Evolutionary conservation across 352 stramenopile genomes (phyloP).

Genomic region (Phytophthora capsici): DNA sequence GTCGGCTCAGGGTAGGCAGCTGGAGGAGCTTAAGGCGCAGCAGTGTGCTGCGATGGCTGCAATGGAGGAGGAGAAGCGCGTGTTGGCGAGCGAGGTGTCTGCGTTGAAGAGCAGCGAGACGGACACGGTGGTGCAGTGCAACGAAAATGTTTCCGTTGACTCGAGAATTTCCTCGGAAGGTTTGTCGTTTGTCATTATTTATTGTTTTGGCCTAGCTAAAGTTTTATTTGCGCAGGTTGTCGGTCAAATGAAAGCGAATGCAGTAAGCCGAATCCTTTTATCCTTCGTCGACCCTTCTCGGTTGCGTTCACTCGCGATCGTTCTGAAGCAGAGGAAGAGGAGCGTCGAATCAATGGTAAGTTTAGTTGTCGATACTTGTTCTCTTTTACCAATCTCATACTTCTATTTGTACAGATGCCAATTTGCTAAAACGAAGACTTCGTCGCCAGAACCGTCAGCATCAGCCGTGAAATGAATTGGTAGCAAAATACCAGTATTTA

Average conservation of each 20-base stretch:
- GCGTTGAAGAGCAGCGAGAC: constrained; percentile 22
- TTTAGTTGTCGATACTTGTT: background rate
- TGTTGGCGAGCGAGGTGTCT: constrained; percentile 29
- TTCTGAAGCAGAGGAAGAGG: constrained; percentile 39
- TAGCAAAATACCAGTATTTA: background rate
- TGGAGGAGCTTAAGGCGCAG: constrained; percentile 13
- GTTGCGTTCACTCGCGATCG: constrained; percentile 36
- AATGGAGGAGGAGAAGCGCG: constrained; percentile 34
- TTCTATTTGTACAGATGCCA: constrained; percentile 35
- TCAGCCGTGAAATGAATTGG: constrained; percentile 1
- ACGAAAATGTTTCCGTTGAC: too few relatives aligned
- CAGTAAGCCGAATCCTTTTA: background rate
- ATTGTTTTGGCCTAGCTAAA: background rate
- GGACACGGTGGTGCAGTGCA: constrained; percentile 14
- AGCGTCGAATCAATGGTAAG: constrained; percentile 45
- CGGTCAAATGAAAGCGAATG: background rate
- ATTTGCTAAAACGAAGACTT: constrained; percentile 45
- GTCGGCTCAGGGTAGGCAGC: constrained; percentile 12
- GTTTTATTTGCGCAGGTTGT: background rate
- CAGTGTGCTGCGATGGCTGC: constrained; percentile 21
- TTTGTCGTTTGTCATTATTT: too few relatives aligned
- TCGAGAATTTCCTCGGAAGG: too few relatives aligned
- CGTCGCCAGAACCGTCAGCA: constrained; percentile 34
- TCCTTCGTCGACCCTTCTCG: constrained; percentile 17
- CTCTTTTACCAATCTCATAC: background rate